A percentile compares a stretch with the other conserved stretches of the same genome.
These are phyloP conservation scores for Cladobotryum mycophilum DNA, from an alignment of 2,329 filamentous ascomycete species.

Conservation along the genomic window DNA sequence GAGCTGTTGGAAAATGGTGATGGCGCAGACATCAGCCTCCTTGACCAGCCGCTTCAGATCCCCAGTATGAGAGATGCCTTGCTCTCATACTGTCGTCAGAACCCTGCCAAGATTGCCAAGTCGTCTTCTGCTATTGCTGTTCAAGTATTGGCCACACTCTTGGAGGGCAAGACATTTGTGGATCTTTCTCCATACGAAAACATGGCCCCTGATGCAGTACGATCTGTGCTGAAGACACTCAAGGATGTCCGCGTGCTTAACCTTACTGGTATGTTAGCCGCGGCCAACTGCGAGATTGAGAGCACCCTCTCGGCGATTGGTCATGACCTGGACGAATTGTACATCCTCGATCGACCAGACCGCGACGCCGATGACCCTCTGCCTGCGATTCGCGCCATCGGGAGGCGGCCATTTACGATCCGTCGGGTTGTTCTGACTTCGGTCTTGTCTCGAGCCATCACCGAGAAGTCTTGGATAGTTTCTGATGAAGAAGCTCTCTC, in stretches of 20 bases:
- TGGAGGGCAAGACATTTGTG: background rate
- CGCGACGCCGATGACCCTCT: background rate
- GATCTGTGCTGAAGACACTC: background rate
- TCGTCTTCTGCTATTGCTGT: background rate
- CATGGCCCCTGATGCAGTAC: background rate
- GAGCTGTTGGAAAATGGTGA: background rate
- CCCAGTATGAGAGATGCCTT: background rate
- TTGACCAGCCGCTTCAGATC: background rate
- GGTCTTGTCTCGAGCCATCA: background rate
- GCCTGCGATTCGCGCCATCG: background rate
- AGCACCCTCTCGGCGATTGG: background rate
- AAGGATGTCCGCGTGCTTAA: background rate
- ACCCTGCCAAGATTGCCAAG: background rate
- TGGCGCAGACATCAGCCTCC: background rate
- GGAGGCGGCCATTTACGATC: background rate
- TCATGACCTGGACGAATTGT: conserved; percentile 2
- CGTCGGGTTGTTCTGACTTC: background rate
- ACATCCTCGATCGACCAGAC: background rate
- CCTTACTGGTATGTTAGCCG: background rate
- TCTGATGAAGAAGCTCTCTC: background rate
- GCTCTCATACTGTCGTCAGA: background rate
- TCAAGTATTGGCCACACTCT: background rate
- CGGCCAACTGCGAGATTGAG: background rate
- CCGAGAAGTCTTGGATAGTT: background rate
- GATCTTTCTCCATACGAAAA: background rate